Percentiles rank a stretch among this genome's conserved stretches.
Evolutionary conservation across 306 rosid species (phyloP).

Genomic region (Geum urbanum): DNA sequence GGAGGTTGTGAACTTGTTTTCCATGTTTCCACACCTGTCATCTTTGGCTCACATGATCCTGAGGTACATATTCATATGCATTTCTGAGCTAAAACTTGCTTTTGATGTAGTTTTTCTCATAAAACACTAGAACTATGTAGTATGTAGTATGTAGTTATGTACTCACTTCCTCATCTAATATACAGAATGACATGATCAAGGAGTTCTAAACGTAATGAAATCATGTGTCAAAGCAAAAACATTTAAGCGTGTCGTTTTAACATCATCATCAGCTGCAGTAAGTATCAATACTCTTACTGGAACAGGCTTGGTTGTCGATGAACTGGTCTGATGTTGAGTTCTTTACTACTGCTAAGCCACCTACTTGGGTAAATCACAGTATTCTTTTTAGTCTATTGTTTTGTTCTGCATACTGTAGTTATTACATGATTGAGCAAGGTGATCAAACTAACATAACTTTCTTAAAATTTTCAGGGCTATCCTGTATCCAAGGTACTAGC

Average conservation of each 20-base stretch:
- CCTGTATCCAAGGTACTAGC: conserved; percentile 67
- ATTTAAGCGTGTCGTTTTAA: conserved; percentile 65
- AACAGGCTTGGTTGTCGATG: conserved; percentile 51
- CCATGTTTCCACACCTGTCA: conserved; percentile 75
- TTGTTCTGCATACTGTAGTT: no score
- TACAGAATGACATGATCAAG: conserved; percentile 82
- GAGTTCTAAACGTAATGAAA: conserved; percentile 63
- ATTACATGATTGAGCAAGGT: not conserved
- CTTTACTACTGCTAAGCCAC: conserved; percentile 56
- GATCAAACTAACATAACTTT: not conserved
- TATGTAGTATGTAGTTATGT: no score
- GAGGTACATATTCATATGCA: conserved; percentile 44
- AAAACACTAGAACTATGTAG: not conserved
- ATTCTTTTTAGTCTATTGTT: not conserved
- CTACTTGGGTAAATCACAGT: conserved; percentile 57
- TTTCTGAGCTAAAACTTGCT: not conserved
- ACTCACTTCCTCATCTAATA: not conserved
- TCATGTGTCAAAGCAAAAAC: conserved; percentile 57
- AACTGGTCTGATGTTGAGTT: conserved; percentile 72
- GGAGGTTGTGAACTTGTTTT: conserved; percentile 70
- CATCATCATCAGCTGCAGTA: conserved; percentile 80
- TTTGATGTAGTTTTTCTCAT: not conserved
- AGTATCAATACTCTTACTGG: conserved; percentile 46
- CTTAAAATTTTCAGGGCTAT: conserved; percentile 54
- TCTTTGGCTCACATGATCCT: conserved; percentile 76